Conservation (phyloP, 1,139 yeast species). For the Debaryomyces psychrophilus region DNA sequence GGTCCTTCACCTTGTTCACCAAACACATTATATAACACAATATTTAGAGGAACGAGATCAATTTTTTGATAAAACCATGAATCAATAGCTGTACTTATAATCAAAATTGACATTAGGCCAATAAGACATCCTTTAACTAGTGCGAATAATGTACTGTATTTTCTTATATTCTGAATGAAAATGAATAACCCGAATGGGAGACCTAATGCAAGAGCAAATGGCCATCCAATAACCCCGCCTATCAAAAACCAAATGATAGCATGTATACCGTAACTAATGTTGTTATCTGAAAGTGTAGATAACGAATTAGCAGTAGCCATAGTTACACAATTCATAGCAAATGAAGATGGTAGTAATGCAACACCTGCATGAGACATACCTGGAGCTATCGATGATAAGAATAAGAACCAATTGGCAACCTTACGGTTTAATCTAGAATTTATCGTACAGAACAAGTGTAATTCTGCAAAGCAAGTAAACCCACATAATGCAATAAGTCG, state of each 20-base stretch:
- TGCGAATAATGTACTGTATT: slow-evolving; percentile 13
- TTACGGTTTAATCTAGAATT: slow-evolving; percentile 32
- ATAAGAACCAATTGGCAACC: slow-evolving; percentile 62
- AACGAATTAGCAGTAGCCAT: slow-evolving; percentile 53
- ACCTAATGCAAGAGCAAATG: slow-evolving; percentile 72
- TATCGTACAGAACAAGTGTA: slow-evolving; percentile 50
- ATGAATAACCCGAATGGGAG: slow-evolving; percentile 56
- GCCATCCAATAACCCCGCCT: slow-evolving; percentile 91
- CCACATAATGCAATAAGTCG: slow-evolving; percentile 56
- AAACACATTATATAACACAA: slow-evolving; percentile 80
- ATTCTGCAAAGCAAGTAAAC: slow-evolving; percentile 58
- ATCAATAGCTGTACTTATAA: slow-evolving; percentile 53
- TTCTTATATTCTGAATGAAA: slow-evolving; percentile 14
- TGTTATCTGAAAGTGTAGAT: slow-evolving; percentile 18
- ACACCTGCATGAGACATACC: slow-evolving; percentile 89
- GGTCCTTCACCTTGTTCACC: slow-evolving; percentile 80
- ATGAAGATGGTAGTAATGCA: slow-evolving; percentile 81
- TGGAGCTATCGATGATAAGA: slow-evolving; percentile 50
- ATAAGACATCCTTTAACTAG: slow-evolving; percentile 22
- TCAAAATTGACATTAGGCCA: slow-evolving; percentile 32
- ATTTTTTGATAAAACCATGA: slow-evolving; percentile 64
- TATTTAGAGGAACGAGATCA: slow-evolving; percentile 77
- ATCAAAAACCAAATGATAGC: slow-evolving; percentile 57
- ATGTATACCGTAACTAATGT: slow-evolving; percentile 17
- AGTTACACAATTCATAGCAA: slow-evolving; percentile 72